Evolutionary conservation across 495 filamentous ascomycete species (phyloP).

Genomic region (Annulohypoxylon moriforme): DNA sequence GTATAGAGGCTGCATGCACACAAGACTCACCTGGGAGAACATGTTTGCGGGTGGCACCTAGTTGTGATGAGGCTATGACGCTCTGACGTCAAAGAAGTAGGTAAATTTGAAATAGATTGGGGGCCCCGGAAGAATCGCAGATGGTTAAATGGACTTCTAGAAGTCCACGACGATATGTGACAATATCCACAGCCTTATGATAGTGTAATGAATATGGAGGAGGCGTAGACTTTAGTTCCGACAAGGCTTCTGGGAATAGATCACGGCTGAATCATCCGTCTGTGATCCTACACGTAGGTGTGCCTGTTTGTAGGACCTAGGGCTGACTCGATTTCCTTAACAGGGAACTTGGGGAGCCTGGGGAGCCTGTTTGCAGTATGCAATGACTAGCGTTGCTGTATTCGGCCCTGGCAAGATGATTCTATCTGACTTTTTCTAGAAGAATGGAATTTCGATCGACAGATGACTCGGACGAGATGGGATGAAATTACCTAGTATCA

Average conservation of each 20-base stretch:
- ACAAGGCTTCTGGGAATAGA: slow-evolving; percentile 24
- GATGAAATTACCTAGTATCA: neutral
- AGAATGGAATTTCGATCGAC: slow-evolving; percentile 14
- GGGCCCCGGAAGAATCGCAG: neutral
- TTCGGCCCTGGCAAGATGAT: neutral
- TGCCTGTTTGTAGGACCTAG: slow-evolving; percentile 1
- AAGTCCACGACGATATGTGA: slow-evolving; percentile 2
- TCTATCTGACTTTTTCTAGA: slow-evolving; percentile 9
- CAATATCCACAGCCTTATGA: slow-evolving; percentile 14
- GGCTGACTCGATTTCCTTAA: slow-evolving; percentile 25
- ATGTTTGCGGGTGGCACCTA: slow-evolving; percentile 37
- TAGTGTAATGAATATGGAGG: slow-evolving; percentile 8
- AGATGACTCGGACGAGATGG: slow-evolving; percentile 1
- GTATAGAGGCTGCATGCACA: slow-evolving; percentile 8
- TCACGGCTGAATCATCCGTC: neutral
- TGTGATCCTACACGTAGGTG: slow-evolving; percentile 10
- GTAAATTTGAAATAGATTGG: slow-evolving; percentile 6
- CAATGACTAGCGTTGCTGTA: slow-evolving; percentile 8
- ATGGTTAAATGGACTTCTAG: slow-evolving; percentile 1
- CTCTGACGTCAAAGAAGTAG: slow-evolving; percentile 28
- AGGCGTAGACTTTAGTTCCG: slow-evolving; percentile 8
- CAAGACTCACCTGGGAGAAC: slow-evolving; percentile 56
- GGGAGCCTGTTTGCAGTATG: slow-evolving; percentile 22
- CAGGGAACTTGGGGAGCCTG: neutral
- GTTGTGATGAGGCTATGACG: neutral